Percentiles rank a stretch among this genome's conserved stretches.
phyloP scores from a whole-genome alignment of 2,329 filamentous ascomycete genomes.

The Ustilaginoidea virens region DNA sequence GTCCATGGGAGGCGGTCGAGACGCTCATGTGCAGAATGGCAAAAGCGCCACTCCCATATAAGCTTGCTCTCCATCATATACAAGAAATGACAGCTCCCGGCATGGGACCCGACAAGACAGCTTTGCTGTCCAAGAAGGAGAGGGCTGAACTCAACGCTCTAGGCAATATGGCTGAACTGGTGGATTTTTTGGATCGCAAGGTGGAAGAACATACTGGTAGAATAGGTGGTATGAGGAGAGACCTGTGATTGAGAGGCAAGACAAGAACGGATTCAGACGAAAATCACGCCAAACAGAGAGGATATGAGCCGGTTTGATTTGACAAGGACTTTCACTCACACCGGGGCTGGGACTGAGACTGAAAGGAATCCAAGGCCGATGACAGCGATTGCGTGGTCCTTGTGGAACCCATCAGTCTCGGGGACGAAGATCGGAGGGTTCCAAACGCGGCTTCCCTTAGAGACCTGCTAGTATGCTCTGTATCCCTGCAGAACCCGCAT shows the following conservation, averaged over 20 bases:
- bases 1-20: conserved; percentile 48
- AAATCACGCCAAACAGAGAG: neutral
- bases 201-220: conserved; percentile 20
- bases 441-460: no score
- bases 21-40: conserved; percentile 44
- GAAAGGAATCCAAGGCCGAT: no score
- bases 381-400: no score
- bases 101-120: conserved; percentile 33
- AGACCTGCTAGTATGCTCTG: conserved; percentile 64
- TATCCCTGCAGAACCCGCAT: conserved; percentile 65
- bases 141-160: conserved; percentile 32
- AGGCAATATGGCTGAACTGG: conserved; percentile 37
- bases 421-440: no score
- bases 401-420: no score
- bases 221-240: conserved; percentile 15
- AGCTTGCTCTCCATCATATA: conserved; percentile 49
- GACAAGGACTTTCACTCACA: no score
- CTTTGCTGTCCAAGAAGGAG: conserved; percentile 41
- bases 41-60: conserved; percentile 42
- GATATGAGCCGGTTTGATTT: no score
- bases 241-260: conserved; percentile 13
- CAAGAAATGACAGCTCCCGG: conserved; percentile 49
- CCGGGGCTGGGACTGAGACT: no score
- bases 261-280: neutral
- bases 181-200: conserved; percentile 44